Conservation (phyloP, 768 basidiomycete genomes). For the Lactarius hengduanensis region DNA sequence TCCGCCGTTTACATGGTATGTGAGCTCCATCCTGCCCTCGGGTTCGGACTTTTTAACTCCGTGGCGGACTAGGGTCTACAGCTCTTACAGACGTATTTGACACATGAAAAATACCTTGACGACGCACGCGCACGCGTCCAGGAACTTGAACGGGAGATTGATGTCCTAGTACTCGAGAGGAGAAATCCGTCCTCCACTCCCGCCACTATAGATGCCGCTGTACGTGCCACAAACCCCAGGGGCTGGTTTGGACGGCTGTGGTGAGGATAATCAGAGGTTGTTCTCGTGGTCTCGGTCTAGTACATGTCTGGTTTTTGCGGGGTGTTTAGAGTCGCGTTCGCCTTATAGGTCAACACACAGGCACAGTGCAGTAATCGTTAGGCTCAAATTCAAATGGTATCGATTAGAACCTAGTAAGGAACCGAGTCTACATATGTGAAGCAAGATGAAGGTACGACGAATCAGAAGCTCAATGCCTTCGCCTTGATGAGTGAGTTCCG, state of each 20-base stretch:
- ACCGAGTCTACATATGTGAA: conserved; percentile 20
- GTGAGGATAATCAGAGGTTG: neutral
- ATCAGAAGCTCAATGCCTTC: conserved; percentile 45
- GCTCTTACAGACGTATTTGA: conserved; percentile 56
- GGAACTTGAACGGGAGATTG: conserved; percentile 60
- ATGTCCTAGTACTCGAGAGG: conserved; percentile 32
- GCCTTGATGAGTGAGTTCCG: conserved; percentile 60
- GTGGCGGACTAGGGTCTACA: conserved; percentile 56
- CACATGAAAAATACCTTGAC: conserved; percentile 69
- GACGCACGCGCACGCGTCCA: conserved; percentile 55
- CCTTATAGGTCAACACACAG: conserved; percentile 1
- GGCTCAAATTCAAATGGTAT: conserved; percentile 19
- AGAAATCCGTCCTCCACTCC: neutral
- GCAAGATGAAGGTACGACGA: conserved; percentile 16
- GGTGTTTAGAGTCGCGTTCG: neutral
- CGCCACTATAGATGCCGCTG: neutral
- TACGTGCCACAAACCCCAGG: neutral
- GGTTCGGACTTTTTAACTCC: conserved; percentile 14
- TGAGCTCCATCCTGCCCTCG: conserved; percentile 3
- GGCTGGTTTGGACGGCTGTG: conserved; percentile 16
- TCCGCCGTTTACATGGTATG: conserved; percentile 76
- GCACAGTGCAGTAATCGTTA: neutral
- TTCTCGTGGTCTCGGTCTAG: neutral
- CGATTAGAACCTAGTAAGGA: conserved; percentile 12
- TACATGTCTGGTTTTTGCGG: neutral